Base-by-base conservation (phyloP, 805 yeast genomes). In the Dipodascus geniculatus region DNA sequence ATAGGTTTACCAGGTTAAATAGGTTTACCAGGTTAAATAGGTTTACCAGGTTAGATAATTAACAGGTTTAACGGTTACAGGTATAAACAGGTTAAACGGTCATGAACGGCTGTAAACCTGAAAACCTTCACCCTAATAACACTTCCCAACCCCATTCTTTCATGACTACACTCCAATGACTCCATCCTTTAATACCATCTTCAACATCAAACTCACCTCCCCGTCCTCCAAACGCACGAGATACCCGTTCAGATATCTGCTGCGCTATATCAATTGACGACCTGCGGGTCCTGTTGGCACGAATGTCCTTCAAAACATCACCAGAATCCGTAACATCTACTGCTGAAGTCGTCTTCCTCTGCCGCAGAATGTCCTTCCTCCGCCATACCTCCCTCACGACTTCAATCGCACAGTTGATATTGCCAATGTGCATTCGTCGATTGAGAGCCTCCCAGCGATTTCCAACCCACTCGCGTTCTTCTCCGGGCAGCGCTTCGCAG, bases 71-170 rank as follows among this genome's bases (percentile, higher is more conserved):
- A n/a, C n/a, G n/a, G n/a, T n/a, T n/a, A n/a, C n/a, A n/a, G n/a
- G n/a, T n/a, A n/a, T n/a, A n/a, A n/a, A n/a, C n/a, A n/a, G n/a
- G n/a, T n/a, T n/a, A n/a, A n/a, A n/a, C n/a, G n/a, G n/a, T n/a
- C n/a, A n/a, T n/a, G n/a, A n/a, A n/a, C n/a, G n/a, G n/a, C n/a
- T n/a, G n/a, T n/a, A n/a, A n/a, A n/a, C n/a, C n/a, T n/a, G n/a
- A n/a, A n/a, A n/a, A n/a, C n/a, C n/a, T n/a, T 28, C 33, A 78
- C 1, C 80, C 87, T 51, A 83, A 68, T 35, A 82, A 64, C 8
- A 83, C 83, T 62, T 83, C 87, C 86, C 87, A 81, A 0, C 81
- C 81, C 87, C 88, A 82, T 58, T 83, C 87, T 59, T 77, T 75
- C 87, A 83, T 83, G 16, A 83, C 80, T 0, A 78, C 69, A 54